These are phyloP conservation scores for Amorphotheca resinae DNA, from an alignment of 495 filamentous ascomycete species.

Conservation along the genomic window DNA sequence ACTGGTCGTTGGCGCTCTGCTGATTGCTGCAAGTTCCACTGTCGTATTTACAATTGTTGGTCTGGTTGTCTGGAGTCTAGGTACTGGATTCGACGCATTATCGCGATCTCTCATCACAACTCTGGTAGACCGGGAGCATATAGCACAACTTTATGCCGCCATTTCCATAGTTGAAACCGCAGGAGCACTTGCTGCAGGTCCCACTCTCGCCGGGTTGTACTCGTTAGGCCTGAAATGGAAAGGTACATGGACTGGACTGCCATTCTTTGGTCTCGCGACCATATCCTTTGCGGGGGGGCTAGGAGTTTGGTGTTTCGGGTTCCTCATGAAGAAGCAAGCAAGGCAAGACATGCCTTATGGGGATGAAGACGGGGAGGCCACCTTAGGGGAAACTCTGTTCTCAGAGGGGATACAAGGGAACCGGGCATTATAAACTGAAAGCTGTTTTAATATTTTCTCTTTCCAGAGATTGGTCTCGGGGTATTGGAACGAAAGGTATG, in stretches of 20 bases:
- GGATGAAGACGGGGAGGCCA: background rate
- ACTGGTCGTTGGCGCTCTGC: conserved; percentile 33
- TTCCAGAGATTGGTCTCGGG: no score
- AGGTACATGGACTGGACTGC: conserved; percentile 24
- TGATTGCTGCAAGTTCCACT: conserved; percentile 20
- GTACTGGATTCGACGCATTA: conserved; percentile 20
- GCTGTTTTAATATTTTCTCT: no score
- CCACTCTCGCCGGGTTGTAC: conserved; percentile 25
- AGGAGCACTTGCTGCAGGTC: conserved; percentile 39
- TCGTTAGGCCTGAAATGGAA: conserved; percentile 21
- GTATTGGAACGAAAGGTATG: no score
- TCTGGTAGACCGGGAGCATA: conserved; percentile 40
- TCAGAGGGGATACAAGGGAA: background rate
- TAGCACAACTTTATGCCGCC: conserved; percentile 43
- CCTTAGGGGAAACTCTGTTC: background rate
- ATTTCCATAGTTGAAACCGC: conserved; percentile 43
- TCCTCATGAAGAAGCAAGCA: background rate
- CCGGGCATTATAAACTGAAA: background rate
- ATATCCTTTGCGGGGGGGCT: conserved; percentile 3
- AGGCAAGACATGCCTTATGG: conserved; percentile 2
- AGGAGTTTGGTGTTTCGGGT: conserved; percentile 10
- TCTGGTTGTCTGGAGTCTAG: conserved; percentile 23
- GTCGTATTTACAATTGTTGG: conserved; percentile 22
- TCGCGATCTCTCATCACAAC: conserved; percentile 39
- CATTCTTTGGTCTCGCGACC: conserved; percentile 3